Base-by-base conservation (phyloP, 495 filamentous ascomycete species). In the Evernia prunastri region DNA sequence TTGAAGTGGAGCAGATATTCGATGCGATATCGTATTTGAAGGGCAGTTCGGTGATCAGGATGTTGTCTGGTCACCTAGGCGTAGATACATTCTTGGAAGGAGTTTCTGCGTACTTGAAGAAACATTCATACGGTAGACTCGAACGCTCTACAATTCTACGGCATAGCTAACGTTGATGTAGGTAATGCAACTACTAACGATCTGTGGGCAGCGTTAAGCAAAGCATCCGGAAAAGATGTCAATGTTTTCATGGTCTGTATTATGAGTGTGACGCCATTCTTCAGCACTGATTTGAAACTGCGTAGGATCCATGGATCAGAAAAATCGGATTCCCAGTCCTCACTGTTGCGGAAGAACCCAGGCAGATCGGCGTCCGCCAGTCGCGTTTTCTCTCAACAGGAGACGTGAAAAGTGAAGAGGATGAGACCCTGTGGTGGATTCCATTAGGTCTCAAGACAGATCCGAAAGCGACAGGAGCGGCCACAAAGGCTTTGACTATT, bases 11-110 rank as follows among this genome's bases (percentile, higher is more conserved):
- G 74, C 93, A 97, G 70, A 94, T 96, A 64, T 97, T 97, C 73
- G 93, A 97, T 74, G 84, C 87, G 70, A 96, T 97, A 73, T 94
- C 89, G 74, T 98, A 98, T 73, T 80, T 91, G 54, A 98, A 98
- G 75, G 94, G 94, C 53, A 94, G 90, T 75, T 94, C 91, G 33
- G 89, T 93, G 59, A 94, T 98, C 72, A 86, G 94, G 68, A 97
- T 97, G 94, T 76, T 98, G 63, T 90, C 89, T 56, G 83, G 84
- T 61, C 88, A 97, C 72, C 86, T 98, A 35, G 90, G 90, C 18
- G 84, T 86, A 43, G 82, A 96, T 70, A 88, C 82, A 2, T 98
- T 98, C 81, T 80, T 98, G 43, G 82, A 87, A 67, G 94, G 94
- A 49, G 91, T 98, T 53, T 86, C 89, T 2, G 83, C 84, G 58